Evolutionary conservation across 371 early-diverging fungal genomes (phyloP).

Genomic region (Mortierella sp.): DNA sequence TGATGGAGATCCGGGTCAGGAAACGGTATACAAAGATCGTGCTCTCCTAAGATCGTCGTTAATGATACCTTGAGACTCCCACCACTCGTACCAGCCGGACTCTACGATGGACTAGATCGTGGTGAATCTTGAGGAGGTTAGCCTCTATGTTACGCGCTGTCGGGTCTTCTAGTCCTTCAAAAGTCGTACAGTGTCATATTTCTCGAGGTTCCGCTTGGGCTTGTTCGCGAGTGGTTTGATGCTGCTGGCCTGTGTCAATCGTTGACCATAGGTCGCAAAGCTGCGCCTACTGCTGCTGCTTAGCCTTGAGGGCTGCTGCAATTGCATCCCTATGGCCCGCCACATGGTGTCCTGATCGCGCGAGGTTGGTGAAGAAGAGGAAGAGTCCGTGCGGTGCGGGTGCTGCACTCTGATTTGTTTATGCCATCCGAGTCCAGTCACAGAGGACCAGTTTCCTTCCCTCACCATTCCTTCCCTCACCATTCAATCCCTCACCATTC

Average conservation of each 20-base stretch:
- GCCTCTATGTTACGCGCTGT: not conserved
- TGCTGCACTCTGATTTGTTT: slow-evolving; percentile 10
- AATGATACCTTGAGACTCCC: slow-evolving; percentile 65
- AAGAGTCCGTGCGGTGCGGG: not conserved
- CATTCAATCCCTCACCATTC: too few species aligned
- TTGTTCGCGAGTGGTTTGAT: slow-evolving; percentile 3
- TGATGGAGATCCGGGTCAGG: not conserved
- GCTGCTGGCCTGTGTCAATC: slow-evolving; percentile 4
- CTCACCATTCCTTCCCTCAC: not conserved
- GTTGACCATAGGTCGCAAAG: slow-evolving; percentile 9
- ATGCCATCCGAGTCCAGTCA: not conserved
- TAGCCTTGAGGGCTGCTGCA: not conserved
- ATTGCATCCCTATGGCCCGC: slow-evolving; percentile 36
- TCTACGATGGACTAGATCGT: slow-evolving; percentile 60
- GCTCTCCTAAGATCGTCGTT: slow-evolving; percentile 1
- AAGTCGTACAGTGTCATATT: slow-evolving; percentile 43
- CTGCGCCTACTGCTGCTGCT: not conserved
- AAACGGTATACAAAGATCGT: not conserved
- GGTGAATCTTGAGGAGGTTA: not conserved
- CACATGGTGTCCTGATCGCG: slow-evolving; percentile 26
- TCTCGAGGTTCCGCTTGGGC: slow-evolving; percentile 38
- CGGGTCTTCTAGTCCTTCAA: not conserved
- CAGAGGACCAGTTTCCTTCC: too few species aligned
- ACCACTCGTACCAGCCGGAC: slow-evolving; percentile 79
- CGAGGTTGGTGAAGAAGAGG: slow-evolving; percentile 1